Evolutionary conservation across 106 monocot species (phyloP).

Genomic region (Gastrodia elata): DNA sequence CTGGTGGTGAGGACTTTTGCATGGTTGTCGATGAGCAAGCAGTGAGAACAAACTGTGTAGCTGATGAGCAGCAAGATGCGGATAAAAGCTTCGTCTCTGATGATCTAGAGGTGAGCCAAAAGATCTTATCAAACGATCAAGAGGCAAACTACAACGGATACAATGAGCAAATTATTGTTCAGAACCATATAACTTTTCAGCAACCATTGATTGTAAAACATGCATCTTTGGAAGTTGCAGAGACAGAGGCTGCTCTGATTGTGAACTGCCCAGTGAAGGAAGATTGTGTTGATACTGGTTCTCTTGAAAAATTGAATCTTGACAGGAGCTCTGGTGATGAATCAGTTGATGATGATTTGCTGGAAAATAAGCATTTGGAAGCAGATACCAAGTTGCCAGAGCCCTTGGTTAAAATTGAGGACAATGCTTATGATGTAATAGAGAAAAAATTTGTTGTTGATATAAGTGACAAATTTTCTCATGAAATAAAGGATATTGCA

Average conservation of each 20-base stretch:
- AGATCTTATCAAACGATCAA: neutral
- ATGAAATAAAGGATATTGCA: constrained; percentile 16
- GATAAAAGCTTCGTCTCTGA: neutral
- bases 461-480: constrained; percentile 11
- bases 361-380: constrained; percentile 45
- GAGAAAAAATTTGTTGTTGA: constrained; percentile 16
- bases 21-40: constrained; percentile 33
- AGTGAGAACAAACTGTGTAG: neutral
- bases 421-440: constrained; percentile 8
- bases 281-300: constrained; percentile 28
- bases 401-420: constrained; percentile 22
- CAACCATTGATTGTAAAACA: neutral
- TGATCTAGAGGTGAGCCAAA: neutral
- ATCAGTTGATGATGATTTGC: constrained; percentile 71
- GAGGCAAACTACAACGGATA: neutral
- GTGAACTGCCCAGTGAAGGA: constrained; percentile 32
- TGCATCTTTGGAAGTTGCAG: neutral
- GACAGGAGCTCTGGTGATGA: constrained; percentile 83
- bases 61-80: neutral
- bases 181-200: neutral
- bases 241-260: neutral
- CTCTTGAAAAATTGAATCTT: constrained; percentile 66
- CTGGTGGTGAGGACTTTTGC: constrained; percentile 31
- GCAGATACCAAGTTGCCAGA: constrained; percentile 21
- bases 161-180: constrained; percentile 1